Percentiles rank a stretch among this genome's conserved stretches.
Evolutionary conservation across 768 basidiomycete genomes (phyloP).

Genomic region (Lenzites betulinus): DNA sequence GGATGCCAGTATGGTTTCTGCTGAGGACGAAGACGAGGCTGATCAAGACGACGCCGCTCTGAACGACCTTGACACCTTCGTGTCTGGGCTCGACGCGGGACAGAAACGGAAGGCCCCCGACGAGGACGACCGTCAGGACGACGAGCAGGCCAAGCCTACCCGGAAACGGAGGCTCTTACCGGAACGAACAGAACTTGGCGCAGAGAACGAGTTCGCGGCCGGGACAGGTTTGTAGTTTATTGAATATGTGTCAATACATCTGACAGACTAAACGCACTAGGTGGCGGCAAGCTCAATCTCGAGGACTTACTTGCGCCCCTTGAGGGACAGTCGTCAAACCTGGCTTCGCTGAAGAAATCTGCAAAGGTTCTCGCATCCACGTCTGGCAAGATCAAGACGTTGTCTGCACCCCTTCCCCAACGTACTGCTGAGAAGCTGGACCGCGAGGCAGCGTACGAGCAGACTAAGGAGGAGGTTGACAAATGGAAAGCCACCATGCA

Average conservation of each 20-base stretch:
- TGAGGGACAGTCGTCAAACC: slow-evolving; percentile 55
- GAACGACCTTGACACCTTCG: slow-evolving; percentile 69
- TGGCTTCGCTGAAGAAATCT: slow-evolving; percentile 69
- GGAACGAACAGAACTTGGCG: slow-evolving; percentile 77
- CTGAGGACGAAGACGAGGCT: slow-evolving; percentile 43
- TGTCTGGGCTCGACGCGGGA: slow-evolving; percentile 64
- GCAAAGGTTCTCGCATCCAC: slow-evolving; percentile 61
- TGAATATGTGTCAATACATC: not conserved
- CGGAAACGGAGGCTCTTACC: slow-evolving; percentile 64
- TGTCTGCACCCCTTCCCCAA: slow-evolving; percentile 84
- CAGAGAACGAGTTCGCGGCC: slow-evolving; percentile 79
- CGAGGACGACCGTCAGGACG: slow-evolving; percentile 36
- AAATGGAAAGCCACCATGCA: slow-evolving; percentile 96
- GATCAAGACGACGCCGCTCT: slow-evolving; percentile 61
- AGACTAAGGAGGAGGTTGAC: slow-evolving; percentile 88
- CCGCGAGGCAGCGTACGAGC: slow-evolving; percentile 91
- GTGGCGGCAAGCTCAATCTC: slow-evolving; percentile 55
- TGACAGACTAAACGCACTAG: slow-evolving; percentile 33
- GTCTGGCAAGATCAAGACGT: slow-evolving; percentile 56
- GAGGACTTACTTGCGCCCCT: slow-evolving; percentile 80
- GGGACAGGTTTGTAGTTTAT: slow-evolving; percentile 43
- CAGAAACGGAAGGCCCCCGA: slow-evolving; percentile 73
- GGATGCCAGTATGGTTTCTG: slow-evolving; percentile 36
- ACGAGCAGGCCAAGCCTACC: slow-evolving; percentile 29
- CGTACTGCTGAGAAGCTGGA: slow-evolving; percentile 88